These are phyloP conservation scores for Pythium oligandrum DNA, from an alignment of 352 stramenopile species.

Conservation along the genomic window DNA sequence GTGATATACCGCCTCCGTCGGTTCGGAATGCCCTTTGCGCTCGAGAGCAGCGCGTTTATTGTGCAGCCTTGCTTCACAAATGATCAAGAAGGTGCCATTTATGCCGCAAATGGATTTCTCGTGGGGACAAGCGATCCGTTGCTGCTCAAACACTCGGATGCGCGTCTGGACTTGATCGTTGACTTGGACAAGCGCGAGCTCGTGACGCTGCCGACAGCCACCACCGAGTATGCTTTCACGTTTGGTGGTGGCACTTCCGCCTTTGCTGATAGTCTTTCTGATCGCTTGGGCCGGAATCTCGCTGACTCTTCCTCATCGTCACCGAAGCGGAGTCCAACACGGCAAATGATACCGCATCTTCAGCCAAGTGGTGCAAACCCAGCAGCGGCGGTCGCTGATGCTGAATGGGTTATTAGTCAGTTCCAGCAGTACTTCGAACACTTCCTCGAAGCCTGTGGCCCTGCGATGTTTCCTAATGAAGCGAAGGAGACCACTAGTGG, in stretches of 20 bases:
- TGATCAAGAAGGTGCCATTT: conserved; percentile 22
- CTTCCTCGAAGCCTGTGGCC: conserved; percentile 39
- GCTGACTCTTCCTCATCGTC: background rate
- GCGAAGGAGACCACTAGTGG: background rate
- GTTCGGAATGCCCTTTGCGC: conserved; percentile 39
- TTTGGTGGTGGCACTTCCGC: conserved; percentile 37
- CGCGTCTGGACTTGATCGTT: conserved; percentile 51
- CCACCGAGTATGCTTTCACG: conserved; percentile 43
- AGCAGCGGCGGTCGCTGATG: conserved; percentile 20
- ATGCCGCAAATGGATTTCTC: conserved; percentile 35
- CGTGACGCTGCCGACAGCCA: conserved; percentile 43
- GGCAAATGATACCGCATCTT: background rate
- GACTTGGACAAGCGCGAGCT: conserved; percentile 55
- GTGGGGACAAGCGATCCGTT: conserved; percentile 50
- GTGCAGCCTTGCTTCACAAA: conserved; percentile 49
- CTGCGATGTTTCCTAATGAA: conserved; percentile 13
- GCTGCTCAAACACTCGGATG: conserved; percentile 41
- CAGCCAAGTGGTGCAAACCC: conserved; percentile 6
- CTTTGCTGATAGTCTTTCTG: conserved; percentile 25
- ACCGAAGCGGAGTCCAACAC: no score
- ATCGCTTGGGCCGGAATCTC: conserved; percentile 26
- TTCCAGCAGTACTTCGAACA: conserved; percentile 64
- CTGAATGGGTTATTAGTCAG: conserved; percentile 54
- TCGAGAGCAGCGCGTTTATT: conserved; percentile 32
- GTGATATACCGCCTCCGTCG: conserved; percentile 34